Conservation (phyloP, 2,329 filamentous ascomycete genomes). For the Ceratocystis albifundus region DNA sequence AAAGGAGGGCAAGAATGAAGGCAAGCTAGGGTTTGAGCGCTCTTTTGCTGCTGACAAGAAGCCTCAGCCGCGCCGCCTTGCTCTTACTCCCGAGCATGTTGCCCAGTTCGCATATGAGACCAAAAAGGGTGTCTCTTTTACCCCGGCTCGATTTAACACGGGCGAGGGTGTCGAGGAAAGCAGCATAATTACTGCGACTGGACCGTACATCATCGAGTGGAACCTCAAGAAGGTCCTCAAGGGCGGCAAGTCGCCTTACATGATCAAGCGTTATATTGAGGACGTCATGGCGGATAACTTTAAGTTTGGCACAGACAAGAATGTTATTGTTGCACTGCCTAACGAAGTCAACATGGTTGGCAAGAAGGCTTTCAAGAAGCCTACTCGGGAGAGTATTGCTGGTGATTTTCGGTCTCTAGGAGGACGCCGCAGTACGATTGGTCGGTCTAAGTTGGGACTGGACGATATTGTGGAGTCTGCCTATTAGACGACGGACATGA, state of each 20-base stretch:
- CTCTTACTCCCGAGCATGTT: constrained; percentile 79
- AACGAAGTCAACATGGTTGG: constrained; percentile 98
- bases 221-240: constrained; percentile 78
- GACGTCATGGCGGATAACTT: constrained; percentile 98
- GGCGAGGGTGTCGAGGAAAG: constrained; percentile 72
- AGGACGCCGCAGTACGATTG: constrained; percentile 40
- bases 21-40: constrained; percentile 95
- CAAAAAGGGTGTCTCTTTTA: constrained; percentile 73
- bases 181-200: constrained; percentile 91
- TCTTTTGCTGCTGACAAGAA: constrained; percentile 86
- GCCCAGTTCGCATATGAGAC: constrained; percentile 98
- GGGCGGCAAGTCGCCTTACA: constrained; percentile 77
- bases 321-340: constrained; percentile 90
- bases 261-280: constrained; percentile 90
- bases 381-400: constrained; percentile 87
- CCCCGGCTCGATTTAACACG: constrained; percentile 85
- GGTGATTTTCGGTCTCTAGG: constrained; percentile 37
- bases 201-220: constrained; percentile 95
- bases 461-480: constrained; percentile 73
- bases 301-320: constrained; percentile 93
- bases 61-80: constrained; percentile 81
- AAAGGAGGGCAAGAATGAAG: constrained; percentile 87
- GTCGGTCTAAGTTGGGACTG: constrained; percentile 60
- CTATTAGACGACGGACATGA: constrained; percentile 34
- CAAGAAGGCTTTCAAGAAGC: constrained; percentile 70